Evolutionary conservation across 1,139 yeast species (phyloP), one percentile per base, ranked within the genome.

Genomic region (Debaryomyces psychrophilus): DNA sequence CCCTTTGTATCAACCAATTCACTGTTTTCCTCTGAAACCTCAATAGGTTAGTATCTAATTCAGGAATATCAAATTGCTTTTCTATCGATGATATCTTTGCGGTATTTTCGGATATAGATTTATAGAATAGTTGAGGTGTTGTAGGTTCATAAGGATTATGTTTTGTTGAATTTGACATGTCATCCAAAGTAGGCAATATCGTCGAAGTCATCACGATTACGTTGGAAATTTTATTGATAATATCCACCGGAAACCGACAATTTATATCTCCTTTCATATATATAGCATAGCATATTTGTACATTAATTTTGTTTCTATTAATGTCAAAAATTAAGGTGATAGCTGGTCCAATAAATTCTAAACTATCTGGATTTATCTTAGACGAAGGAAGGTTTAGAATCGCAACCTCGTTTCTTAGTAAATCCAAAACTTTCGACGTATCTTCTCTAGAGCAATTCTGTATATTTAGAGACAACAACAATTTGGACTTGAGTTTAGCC

Each of bases 21-120:
- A 88, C 78, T 0, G 93, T 76, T 43, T 77, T 80, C 5, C 74
- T 68, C 58, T 88, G 96, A 52, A 84, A 88, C 5, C 71, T 70
- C 18, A 85, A 61, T 9, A 84, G 64, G 5, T 68, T 65, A 0
- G 85, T 73, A 23, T 70, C 75, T 14, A 84, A 62, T 35, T 76
- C 82, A 0, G 82, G 78, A n/a, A 76, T 58, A 26, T 71, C 72
- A 47, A 68, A 62, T 2, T 56, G 52, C 3, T 52, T 52, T 1
- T 51, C 53, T 2, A 58, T 52, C 0, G 46, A 37, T 0, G 68
- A 60, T 38, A 71, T 50, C 5, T 44, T 40, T 5, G 55, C 50
- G 1, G 79, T 72, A 47, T 63, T 54, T 18, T 65, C 67, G 2
- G 75, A 62, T 42, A 74, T 65, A 2, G 67, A 47, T 33, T 63